phyloP scores from a whole-genome alignment of 306 rosid genomes.

The Sicyos edulis region DNA sequence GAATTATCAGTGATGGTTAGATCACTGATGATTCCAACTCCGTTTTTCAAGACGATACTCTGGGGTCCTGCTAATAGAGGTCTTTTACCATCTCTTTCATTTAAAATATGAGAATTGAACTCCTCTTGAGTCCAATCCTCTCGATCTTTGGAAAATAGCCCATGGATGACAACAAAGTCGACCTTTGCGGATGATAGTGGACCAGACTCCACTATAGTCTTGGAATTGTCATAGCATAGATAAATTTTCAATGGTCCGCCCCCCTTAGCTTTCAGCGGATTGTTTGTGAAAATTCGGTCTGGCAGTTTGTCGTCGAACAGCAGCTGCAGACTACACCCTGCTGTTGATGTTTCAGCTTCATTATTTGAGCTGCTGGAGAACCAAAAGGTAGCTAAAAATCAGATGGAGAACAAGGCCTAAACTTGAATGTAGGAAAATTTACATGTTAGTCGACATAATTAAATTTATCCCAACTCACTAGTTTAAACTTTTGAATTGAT shows the following conservation, averaged over 20 bases:
- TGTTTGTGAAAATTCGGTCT: constrained; percentile 12
- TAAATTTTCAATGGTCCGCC: constrained; percentile 9
- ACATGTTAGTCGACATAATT: too few relatives aligned
- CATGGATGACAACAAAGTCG: constrained; percentile 17
- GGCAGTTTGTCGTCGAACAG: constrained; percentile 16
- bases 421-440: not conserved
- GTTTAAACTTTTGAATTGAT: too few relatives aligned
- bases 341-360: constrained; percentile 17
- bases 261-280: constrained; percentile 7
- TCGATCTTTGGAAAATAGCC: constrained; percentile 8
- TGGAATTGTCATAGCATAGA: constrained; percentile 18
- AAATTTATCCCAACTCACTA: too few relatives aligned
- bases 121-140: constrained; percentile 21
- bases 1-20: constrained; percentile 25
- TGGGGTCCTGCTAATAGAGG: constrained; percentile 20
- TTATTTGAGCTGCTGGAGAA: constrained; percentile 12
- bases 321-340: constrained; percentile 8
- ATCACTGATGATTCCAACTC: constrained; percentile 8
- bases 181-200: constrained; percentile 22
- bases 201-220: constrained; percentile 12
- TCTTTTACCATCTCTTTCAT: constrained; percentile 23
- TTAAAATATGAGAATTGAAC: constrained; percentile 16
- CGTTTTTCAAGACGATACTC: constrained; percentile 12
- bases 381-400: constrained; percentile 8
- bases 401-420: not conserved